phyloP scores from a whole-genome alignment of 306 rosid species.

The Inga laurina region DNA sequence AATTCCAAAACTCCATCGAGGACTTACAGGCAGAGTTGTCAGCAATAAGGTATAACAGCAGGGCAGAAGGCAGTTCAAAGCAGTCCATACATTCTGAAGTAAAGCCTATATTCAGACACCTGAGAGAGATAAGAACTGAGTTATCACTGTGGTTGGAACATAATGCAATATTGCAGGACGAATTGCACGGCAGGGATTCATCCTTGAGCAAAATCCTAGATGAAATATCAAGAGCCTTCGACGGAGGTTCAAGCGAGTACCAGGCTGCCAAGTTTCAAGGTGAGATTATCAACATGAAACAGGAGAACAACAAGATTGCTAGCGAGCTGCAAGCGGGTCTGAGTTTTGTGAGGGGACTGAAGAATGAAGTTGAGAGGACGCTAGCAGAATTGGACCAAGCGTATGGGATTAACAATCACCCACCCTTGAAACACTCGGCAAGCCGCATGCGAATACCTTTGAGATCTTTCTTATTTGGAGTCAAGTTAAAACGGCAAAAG shows the following conservation, averaged over 20 bases:
- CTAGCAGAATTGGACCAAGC: slow-evolving; percentile 61
- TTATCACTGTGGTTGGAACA: slow-evolving; percentile 89
- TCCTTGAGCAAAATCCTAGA: slow-evolving; percentile 65
- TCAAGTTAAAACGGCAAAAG: slow-evolving; percentile 73
- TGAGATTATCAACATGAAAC: slow-evolving; percentile 86
- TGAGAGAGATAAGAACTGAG: slow-evolving; percentile 89
- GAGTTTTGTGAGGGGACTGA: slow-evolving; percentile 60
- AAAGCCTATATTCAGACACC: slow-evolving; percentile 75
- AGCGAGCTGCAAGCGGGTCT: slow-evolving; percentile 74
- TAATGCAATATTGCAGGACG: slow-evolving; percentile 67
- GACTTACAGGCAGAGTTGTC: slow-evolving; percentile 67
- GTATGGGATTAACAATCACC: slow-evolving; percentile 40
- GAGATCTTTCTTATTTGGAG: slow-evolving; percentile 91
- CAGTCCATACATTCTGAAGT: slow-evolving; percentile 53
- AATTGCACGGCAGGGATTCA: slow-evolving; percentile 59
- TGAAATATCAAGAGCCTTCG: slow-evolving; percentile 57
- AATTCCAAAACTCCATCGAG: slow-evolving; percentile 75
- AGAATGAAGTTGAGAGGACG: slow-evolving; percentile 66
- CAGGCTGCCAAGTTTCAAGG: slow-evolving; percentile 92
- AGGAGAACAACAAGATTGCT: slow-evolving; percentile 72
- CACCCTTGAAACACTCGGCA: slow-evolving; percentile 26
- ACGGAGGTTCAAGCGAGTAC: slow-evolving; percentile 45
- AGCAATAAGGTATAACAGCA: slow-evolving; percentile 42
- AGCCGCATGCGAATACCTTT: slow-evolving; percentile 68
- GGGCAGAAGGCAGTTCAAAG: slow-evolving; percentile 47